Conservation (phyloP, 192 early-diverging fungal species). For the Coemansia sp. region DNA sequence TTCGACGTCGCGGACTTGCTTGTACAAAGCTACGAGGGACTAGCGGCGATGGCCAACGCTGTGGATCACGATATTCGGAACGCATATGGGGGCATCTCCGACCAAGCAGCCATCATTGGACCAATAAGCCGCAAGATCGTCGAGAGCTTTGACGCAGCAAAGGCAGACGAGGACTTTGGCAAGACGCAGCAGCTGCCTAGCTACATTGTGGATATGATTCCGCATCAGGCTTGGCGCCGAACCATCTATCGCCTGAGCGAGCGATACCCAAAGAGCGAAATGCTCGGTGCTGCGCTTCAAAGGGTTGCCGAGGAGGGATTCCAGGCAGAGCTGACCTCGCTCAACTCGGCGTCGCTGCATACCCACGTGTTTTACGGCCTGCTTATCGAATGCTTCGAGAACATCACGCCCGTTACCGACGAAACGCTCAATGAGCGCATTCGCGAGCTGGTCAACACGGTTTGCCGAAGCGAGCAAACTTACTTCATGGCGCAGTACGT, state of each 20-base stretch:
- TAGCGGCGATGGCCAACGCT: slow-evolving; percentile 48
- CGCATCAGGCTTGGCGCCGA: slow-evolving; percentile 65
- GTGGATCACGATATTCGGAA: slow-evolving; percentile 18
- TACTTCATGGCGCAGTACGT: slow-evolving; percentile 49
- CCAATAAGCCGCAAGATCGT: slow-evolving; percentile 61
- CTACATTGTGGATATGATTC: slow-evolving; percentile 63
- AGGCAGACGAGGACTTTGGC: slow-evolving; percentile 59
- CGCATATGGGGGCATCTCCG: slow-evolving; percentile 5
- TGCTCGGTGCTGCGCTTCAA: slow-evolving; percentile 69
- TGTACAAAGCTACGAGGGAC: slow-evolving; percentile 45
- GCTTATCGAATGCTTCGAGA: slow-evolving; percentile 64
- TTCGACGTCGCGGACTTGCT: slow-evolving; percentile 50
- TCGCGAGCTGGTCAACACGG: slow-evolving; percentile 55
- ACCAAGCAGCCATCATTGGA: slow-evolving; percentile 27
- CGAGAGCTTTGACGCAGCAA: slow-evolving; percentile 63
- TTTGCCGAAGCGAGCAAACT: slow-evolving; percentile 44
- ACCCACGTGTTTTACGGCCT: slow-evolving; percentile 69
- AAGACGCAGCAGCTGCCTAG: slow-evolving; percentile 56
- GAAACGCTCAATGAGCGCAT: slow-evolving; percentile 59
- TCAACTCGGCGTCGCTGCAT: slow-evolving; percentile 69
- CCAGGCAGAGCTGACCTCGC: slow-evolving; percentile 66
- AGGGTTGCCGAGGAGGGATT: slow-evolving; percentile 66
- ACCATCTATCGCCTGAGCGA: slow-evolving; percentile 71
- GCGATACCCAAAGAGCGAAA: slow-evolving; percentile 61
- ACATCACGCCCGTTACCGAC: slow-evolving; percentile 62